These are phyloP conservation scores for Rhizopus delemar DNA, from an alignment of 371 early-diverging fungal genomes.

Conservation along the genomic window DNA sequence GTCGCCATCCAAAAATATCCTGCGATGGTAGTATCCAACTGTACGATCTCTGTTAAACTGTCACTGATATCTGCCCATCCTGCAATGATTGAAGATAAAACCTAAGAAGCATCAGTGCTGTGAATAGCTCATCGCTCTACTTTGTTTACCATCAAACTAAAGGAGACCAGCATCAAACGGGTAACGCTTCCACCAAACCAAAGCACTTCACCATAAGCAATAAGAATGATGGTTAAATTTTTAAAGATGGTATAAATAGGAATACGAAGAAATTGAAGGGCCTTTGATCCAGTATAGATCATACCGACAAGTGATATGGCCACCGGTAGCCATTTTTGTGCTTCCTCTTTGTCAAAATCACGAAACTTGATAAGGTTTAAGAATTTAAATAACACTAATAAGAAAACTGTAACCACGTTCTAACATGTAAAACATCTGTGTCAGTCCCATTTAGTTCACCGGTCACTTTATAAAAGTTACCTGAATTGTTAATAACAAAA, in stretches of 20 bases:
- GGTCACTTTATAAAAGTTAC: conserved; percentile 30
- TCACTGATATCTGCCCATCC: conserved; percentile 75
- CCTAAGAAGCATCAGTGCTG: conserved; percentile 28
- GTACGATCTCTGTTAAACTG: conserved; percentile 42
- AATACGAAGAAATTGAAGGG: conserved; percentile 87
- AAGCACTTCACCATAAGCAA: conserved; percentile 92
- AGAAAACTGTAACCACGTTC: conserved; percentile 43
- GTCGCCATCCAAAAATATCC: conserved; percentile 86
- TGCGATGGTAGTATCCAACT: conserved; percentile 41
- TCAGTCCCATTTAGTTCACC: too few species aligned
- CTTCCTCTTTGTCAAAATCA: conserved; percentile 66
- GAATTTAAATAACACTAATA: conserved; percentile 57
- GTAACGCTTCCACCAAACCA: conserved; percentile 84
- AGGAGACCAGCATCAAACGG: conserved; percentile 79
- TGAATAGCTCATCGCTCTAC: neutral
- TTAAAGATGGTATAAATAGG: conserved; percentile 98
- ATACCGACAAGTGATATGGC: conserved; percentile 87
- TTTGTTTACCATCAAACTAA: conserved; percentile 80
- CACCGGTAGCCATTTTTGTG: conserved; percentile 86
- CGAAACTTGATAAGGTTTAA: conserved; percentile 70
- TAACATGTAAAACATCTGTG: conserved; percentile 4
- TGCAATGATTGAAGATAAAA: conserved; percentile 88
- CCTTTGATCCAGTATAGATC: conserved; percentile 98
- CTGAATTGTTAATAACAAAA: conserved; percentile 88
- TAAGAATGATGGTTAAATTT: conserved; percentile 96